Base-by-base conservation (phyloP, 768 basidiomycete species). In the Myochromella boudieri region DNA sequence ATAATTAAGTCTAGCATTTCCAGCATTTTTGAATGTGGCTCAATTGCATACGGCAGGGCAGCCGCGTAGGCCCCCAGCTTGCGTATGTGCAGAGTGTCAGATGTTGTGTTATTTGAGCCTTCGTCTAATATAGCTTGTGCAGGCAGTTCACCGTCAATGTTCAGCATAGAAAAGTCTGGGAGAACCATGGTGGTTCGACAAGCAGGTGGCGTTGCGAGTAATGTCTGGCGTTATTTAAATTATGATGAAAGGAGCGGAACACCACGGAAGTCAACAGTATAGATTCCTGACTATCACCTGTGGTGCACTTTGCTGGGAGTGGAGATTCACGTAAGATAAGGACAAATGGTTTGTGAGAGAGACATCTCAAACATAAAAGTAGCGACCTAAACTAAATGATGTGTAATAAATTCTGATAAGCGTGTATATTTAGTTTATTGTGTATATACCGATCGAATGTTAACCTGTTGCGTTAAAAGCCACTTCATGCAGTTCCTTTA, bases 21-120 rank as follows among this genome's bases (percentile, higher is more conserved):
- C 63, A 87, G 76, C 82, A 91, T 87, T 59, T 79, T 79, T n/a
- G 80, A 76, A 51, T 85, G 75, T 2, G 86, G 70, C 60, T 95
- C 91, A 47, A 87, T 79, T 14, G 81, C 73, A 63, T 93, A 93
- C 1, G 91, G 91, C 26, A 95, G 63, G 11, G 77, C 78, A 38
- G 68, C 67, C 24, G 82, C 81, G 66, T 86, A 85, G 44, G 68
- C 69, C 62, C 76, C 77, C 33, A 87, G 68, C 60, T 85, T 88
- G 51, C 69, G 67, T 62, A 81, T 69, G 60, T 76, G 76, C 11
- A 61, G 71, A 55, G 81, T 78, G 24, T 72, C 69, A n/a, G 42
- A 21, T 11, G 48, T 46, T 12, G 64, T 49, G 36, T 64, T 52
- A 22, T 65, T 21, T 34, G 54, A 43, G 32, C 62, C 62, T 46